phyloP scores from a whole-genome alignment of 352 stramenopile genomes.

The Pythium phragmitis region DNA sequence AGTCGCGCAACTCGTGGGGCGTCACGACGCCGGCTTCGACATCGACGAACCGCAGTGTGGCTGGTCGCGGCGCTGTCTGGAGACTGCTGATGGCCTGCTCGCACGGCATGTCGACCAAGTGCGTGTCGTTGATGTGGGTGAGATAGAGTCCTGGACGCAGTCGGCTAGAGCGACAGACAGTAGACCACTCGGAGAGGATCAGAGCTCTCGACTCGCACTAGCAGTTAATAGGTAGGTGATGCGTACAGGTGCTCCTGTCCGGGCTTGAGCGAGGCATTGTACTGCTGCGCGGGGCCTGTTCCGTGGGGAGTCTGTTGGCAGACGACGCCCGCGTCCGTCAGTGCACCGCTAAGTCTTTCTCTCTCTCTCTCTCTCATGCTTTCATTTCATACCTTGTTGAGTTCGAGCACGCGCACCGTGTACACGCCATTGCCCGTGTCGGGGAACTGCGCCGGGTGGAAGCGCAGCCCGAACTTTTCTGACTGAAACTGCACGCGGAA shows the following conservation, averaged over 20 bases:
- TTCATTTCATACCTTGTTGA: conserved; percentile 45
- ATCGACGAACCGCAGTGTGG: conserved; percentile 71
- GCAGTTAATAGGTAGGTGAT: background rate
- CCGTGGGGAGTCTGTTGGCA: conserved; percentile 37
- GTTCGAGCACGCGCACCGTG: conserved; percentile 72
- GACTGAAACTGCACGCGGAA: conserved; percentile 83
- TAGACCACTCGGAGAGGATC: background rate
- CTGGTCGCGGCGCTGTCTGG: conserved; percentile 50
- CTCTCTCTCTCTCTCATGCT: background rate
- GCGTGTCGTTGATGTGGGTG: conserved; percentile 78
- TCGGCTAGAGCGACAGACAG: background rate
- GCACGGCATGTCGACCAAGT: conserved; percentile 59
- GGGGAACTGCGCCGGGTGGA: conserved; percentile 73
- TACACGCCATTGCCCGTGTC: conserved; percentile 87
- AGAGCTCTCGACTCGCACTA: background rate
- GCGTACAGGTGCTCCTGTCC: conserved; percentile 60
- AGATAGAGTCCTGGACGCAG: conserved; percentile 74
- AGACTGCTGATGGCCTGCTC: conserved; percentile 69
- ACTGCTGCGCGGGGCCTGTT: conserved; percentile 60
- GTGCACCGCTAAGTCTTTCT: too few species aligned
- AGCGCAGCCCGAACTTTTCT: conserved; percentile 76
- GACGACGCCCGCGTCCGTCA: background rate
- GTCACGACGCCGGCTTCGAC: conserved; percentile 79
- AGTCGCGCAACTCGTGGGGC: conserved; percentile 65
- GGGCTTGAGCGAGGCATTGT: conserved; percentile 61